Base-by-base conservation (phyloP, 2,329 filamentous ascomycete species). In the Beauveria caledonica region DNA sequence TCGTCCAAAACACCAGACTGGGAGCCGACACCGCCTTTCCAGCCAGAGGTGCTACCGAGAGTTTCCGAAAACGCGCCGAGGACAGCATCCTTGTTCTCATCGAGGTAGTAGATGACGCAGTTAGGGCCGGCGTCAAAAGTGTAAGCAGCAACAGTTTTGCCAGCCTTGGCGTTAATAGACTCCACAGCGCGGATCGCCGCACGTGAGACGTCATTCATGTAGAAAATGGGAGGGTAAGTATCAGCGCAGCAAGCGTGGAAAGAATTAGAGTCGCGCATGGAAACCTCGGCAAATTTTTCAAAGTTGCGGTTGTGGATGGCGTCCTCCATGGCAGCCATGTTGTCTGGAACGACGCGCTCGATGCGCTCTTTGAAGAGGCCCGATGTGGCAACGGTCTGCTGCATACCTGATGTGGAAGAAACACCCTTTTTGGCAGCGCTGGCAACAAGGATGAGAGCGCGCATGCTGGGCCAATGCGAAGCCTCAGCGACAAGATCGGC, bases 61-160 rank as follows among this genome's bases (percentile, higher is more conserved):
- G 89, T 78, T 44, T 78, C 77, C 77, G 90, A 89, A 75, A 99
- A 89, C 0, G 86, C 83, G 9, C 92, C 92, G 0, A 92, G 84
- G 3, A 97, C 87, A 3, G 81, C 74, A 46, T 82, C 80, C 64
- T 86, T 82, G 66, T 96, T 84, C 78, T 92, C 81, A 71, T 92
- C 89, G 45, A 92, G 83, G 71, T 96, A 97, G 80, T 99, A 99
- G 55, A 99, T 86, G 55, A 99, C 95, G 45, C 92, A 92, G 76
- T 99, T 99, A 59, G 94, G 94, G 57, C 94, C 94, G 0, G 94
- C 94, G 71, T 99, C 94, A 69, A 97, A 99, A 0, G 94, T 99
- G 74, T 99, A 99, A 3, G 94, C 94, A 3, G 90, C 92, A 19
- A 97, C 82, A 0, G 84, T 86, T 76, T 86, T 87, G 58, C 90